Conservation (phyloP, 371 early-diverging fungal genomes). For the Rhizopus microsporus region DNA sequence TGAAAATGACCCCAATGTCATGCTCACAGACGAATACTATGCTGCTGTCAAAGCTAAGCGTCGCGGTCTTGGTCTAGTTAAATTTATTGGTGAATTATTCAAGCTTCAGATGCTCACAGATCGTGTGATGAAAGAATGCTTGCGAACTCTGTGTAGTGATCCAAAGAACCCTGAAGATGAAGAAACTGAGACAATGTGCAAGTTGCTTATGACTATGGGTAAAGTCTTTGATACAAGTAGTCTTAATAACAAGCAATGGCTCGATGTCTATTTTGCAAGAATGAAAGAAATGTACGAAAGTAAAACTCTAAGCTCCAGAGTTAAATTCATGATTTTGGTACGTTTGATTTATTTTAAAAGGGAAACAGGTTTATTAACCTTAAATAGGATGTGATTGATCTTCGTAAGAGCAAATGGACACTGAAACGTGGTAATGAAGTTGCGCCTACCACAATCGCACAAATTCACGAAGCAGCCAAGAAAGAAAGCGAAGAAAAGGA, state of each 20-base stretch:
- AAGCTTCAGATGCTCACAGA: conserved; percentile 85
- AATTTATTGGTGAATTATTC: conserved; percentile 95
- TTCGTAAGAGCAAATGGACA: conserved; percentile 83
- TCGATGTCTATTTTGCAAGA: conserved; percentile 81
- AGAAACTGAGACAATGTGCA: conserved; percentile 90
- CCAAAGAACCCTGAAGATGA: conserved; percentile 86
- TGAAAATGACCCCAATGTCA: conserved; percentile 47
- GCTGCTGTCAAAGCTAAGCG: conserved; percentile 91
- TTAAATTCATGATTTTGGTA: conserved; percentile 87
- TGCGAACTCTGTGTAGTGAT: conserved; percentile 73
- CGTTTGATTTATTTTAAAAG: conserved; percentile 2
- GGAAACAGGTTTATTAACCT: background rate
- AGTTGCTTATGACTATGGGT: conserved; percentile 89
- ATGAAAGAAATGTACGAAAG: conserved; percentile 65
- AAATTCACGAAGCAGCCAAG: conserved; percentile 82
- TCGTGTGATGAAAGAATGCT: conserved; percentile 89
- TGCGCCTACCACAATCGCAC: conserved; percentile 87
- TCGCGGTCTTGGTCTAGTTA: conserved; percentile 89
- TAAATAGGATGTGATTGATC: conserved; percentile 80
- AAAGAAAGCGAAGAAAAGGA: conserved; percentile 66
- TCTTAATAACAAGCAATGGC: conserved; percentile 46
- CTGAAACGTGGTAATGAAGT: conserved; percentile 54
- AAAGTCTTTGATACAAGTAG: conserved; percentile 53
- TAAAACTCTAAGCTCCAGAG: conserved; percentile 75
- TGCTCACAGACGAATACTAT: conserved; percentile 81